A percentile compares a stretch with the other conserved stretches of the same genome.
Evolutionary conservation across 2,329 filamentous ascomycete genomes (phyloP).

Genomic region (Microsporum audouinii): DNA sequence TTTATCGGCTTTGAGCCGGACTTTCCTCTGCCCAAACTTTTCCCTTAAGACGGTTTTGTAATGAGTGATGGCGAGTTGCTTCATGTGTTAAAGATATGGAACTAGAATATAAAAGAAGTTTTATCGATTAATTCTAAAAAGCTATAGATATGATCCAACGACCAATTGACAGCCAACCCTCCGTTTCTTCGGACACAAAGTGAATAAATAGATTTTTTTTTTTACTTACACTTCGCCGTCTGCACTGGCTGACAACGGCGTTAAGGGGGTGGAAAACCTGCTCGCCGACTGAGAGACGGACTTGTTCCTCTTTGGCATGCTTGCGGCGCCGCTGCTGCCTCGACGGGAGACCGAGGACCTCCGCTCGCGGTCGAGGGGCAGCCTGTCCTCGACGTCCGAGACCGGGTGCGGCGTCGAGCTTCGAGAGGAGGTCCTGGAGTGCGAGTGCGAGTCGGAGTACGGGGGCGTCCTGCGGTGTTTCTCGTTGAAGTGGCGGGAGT

Average conservation of each 20-base stretch:
- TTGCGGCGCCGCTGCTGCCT: constrained; percentile 27
- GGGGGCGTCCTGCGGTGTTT: constrained; percentile 5
- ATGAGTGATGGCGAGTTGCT: not conserved
- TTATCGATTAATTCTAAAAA: not conserved
- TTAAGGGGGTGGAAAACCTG: constrained; percentile 12
- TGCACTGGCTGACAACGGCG: constrained; percentile 4
- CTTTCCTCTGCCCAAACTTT: not conserved
- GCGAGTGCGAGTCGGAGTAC: constrained; percentile 28
- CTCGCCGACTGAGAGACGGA: not conserved
- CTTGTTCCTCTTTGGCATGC: constrained; percentile 11
- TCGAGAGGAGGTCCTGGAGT: constrained; percentile 34
- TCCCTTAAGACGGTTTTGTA: not conserved
- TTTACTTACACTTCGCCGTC: not conserved
- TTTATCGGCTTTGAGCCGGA: constrained; percentile 53
- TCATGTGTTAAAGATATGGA: not conserved
- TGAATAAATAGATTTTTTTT: not conserved
- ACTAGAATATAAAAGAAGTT: not conserved
- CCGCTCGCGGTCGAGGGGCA: constrained; percentile 23
- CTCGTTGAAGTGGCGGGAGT: constrained; percentile 11
- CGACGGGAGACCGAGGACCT: constrained; percentile 17
- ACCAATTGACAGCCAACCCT: not conserved
- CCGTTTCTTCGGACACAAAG: not conserved
- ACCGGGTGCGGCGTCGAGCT: constrained; percentile 28
- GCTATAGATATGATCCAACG: not conserved
- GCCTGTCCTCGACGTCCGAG: constrained; percentile 29